phyloP scores from a whole-genome alignment of 148 eudicot genomes.

The Fagopyrum esculentum region DNA sequence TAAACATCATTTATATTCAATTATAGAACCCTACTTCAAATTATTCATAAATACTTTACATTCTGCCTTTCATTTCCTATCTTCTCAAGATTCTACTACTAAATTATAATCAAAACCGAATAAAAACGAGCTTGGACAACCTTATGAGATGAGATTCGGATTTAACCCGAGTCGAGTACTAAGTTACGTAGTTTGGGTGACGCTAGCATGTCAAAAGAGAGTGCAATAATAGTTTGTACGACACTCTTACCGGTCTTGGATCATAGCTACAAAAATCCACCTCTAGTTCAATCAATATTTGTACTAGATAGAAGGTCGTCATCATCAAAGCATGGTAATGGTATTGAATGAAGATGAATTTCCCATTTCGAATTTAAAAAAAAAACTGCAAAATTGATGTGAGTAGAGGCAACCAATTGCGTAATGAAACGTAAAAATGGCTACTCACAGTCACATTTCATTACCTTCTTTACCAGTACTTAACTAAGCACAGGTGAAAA shows the following conservation, averaged over 20 bases:
- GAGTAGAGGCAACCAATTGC: not conserved
- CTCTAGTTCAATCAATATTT: not conserved
- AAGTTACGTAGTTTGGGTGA: too few species aligned
- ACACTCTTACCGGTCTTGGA: not conserved
- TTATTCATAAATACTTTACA: not conserved
- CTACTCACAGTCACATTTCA: not conserved
- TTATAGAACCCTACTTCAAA: too few species aligned
- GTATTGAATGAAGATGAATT: too few species aligned
- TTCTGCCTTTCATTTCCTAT: not conserved
- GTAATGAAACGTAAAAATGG: slow-evolving; percentile 10
- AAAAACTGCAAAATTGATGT: not conserved
- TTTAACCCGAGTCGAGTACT: too few species aligned
- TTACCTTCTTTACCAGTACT: not conserved
- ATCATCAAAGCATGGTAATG: not conserved
- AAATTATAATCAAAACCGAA: too few species aligned
- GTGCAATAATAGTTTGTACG: not conserved
- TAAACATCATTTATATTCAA: too few species aligned
- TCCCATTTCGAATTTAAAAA: too few species aligned
- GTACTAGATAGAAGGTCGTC: not conserved
- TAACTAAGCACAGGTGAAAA: not conserved
- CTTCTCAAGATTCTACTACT: not conserved
- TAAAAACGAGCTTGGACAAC: too few species aligned
- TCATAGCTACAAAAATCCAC: not conserved
- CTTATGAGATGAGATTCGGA: too few species aligned
- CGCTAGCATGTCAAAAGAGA: too few species aligned